A percentile compares a stretch with the other conserved stretches of the same genome.
These are phyloP conservation scores for Cyclocybe cylindracea DNA, from an alignment of 768 basidiomycete genomes.

Conservation along the genomic window DNA sequence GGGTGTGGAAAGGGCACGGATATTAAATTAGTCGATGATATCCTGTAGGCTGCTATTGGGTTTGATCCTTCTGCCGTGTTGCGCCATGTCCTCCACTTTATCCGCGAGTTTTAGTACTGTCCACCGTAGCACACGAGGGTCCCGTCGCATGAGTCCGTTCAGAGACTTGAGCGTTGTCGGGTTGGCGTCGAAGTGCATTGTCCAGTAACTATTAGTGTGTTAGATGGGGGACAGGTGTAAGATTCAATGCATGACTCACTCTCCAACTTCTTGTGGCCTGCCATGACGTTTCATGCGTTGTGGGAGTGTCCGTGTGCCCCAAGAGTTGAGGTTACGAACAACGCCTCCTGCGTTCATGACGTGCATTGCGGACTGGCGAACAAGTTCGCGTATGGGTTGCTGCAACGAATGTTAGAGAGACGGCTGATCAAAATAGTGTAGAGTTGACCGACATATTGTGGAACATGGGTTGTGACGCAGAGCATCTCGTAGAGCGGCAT, in stretches of 20 bases:
- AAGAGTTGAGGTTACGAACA: slow-evolving; percentile 75
- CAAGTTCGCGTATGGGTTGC: slow-evolving; percentile 76
- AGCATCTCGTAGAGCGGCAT: slow-evolving; percentile 93
- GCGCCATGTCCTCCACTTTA: slow-evolving; percentile 67
- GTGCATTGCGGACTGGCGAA: slow-evolving; percentile 68
- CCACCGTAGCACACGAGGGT: slow-evolving; percentile 84
- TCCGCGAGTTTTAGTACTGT: slow-evolving; percentile 79
- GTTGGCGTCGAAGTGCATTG: slow-evolving; percentile 86
- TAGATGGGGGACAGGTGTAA: not conserved
- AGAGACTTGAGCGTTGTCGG: slow-evolving; percentile 67
- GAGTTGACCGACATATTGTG: slow-evolving; percentile 62
- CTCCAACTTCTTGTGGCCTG: slow-evolving; percentile 59
- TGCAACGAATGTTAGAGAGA: slow-evolving; percentile 27
- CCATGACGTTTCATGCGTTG: slow-evolving; percentile 71
- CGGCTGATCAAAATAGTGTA: not conserved
- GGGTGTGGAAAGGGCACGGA: not conserved
- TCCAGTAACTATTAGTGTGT: slow-evolving; percentile 72
- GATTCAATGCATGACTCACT: slow-evolving; percentile 54
- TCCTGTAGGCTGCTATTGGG: slow-evolving; percentile 22
- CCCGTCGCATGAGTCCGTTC: slow-evolving; percentile 68
- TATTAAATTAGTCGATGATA: slow-evolving; percentile 15
- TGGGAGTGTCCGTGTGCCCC: slow-evolving; percentile 74
- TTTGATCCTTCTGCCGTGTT: slow-evolving; percentile 46
- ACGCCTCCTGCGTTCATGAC: slow-evolving; percentile 78
- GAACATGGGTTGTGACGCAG: slow-evolving; percentile 77